Evolutionary conservation across 768 basidiomycete species (phyloP).

Genomic region (Porphyrellus cyaneotinctus): DNA sequence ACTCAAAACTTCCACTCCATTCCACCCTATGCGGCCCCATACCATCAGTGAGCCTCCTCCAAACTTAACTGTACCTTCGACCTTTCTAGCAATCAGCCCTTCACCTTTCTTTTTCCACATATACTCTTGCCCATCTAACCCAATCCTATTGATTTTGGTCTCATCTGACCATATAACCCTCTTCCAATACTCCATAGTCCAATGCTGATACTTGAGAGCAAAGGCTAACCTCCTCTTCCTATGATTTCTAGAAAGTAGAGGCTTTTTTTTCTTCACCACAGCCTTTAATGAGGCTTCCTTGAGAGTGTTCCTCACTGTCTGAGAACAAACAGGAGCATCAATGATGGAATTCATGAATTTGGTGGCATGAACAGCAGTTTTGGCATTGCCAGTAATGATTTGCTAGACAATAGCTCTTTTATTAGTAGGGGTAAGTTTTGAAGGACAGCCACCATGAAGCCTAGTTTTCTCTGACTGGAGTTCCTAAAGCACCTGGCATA

Average conservation of each 20-base stretch:
- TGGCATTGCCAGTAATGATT: too few relatives aligned
- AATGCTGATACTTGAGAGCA: too few relatives aligned
- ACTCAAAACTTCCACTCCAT: background rate
- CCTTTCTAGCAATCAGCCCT: background rate
- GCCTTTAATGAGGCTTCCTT: background rate
- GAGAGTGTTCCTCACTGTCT: background rate
- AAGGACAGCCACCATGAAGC: too few relatives aligned
- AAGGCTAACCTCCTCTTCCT: background rate
- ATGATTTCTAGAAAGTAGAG: background rate
- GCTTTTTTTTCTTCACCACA: background rate
- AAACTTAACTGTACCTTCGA: background rate
- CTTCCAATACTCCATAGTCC: too few relatives aligned
- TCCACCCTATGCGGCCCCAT: background rate
- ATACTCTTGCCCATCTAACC: background rate
- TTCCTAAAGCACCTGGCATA: background rate
- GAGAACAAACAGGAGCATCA: background rate
- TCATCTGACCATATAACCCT: too few relatives aligned
- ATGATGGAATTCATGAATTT: background rate
- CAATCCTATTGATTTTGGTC: too few relatives aligned
- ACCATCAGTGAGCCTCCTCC: background rate
- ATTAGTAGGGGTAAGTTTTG: too few relatives aligned
- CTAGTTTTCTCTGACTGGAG: too few relatives aligned
- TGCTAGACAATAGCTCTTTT: too few relatives aligned
- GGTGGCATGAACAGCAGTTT: too few relatives aligned
- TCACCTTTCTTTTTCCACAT: background rate